These are phyloP conservation scores for Mytilinidion resinicola DNA, from an alignment of 495 filamentous ascomycete species.

Conservation along the genomic window DNA sequence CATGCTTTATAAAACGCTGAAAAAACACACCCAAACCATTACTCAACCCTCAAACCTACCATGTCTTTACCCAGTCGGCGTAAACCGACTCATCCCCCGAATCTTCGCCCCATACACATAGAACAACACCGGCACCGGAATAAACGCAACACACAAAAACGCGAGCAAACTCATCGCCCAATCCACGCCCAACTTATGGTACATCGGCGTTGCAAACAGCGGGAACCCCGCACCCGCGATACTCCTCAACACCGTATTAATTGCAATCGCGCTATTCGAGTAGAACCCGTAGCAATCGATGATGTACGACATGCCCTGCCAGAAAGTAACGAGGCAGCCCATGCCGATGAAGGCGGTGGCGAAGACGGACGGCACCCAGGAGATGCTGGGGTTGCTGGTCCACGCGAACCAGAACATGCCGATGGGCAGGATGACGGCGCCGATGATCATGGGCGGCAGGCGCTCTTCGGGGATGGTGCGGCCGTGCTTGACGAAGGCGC, in stretches of 20 bases:
- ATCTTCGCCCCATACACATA: slow-evolving; percentile 26
- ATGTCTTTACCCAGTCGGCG: neutral
- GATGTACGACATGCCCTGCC: slow-evolving; percentile 26
- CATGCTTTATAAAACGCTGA: too few relatives aligned
- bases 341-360: slow-evolving; percentile 20
- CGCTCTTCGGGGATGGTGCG: slow-evolving; percentile 24
- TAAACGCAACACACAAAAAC: slow-evolving; percentile 23
- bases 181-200: slow-evolving; percentile 22
- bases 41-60: too few relatives aligned
- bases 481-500: slow-evolving; percentile 24
- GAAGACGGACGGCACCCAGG: slow-evolving; percentile 19
- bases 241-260: slow-evolving; percentile 22
- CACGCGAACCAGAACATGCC: slow-evolving; percentile 1
- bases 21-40: too few relatives aligned
- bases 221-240: slow-evolving; percentile 25
- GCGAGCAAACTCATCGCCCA: slow-evolving; percentile 23
- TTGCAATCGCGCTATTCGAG: slow-evolving; percentile 18
- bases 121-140: slow-evolving; percentile 23
- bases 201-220: slow-evolving; percentile 25
- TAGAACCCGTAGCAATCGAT: slow-evolving; percentile 29
- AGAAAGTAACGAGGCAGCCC: slow-evolving; percentile 25
- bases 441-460: slow-evolving; percentile 23
- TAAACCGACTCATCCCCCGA: slow-evolving; percentile 16
- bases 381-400: slow-evolving; percentile 18
- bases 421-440: slow-evolving; percentile 3